Conservation (phyloP, 2,329 filamentous ascomycete genomes). For the Fusarium pseudograminearum region DNA sequence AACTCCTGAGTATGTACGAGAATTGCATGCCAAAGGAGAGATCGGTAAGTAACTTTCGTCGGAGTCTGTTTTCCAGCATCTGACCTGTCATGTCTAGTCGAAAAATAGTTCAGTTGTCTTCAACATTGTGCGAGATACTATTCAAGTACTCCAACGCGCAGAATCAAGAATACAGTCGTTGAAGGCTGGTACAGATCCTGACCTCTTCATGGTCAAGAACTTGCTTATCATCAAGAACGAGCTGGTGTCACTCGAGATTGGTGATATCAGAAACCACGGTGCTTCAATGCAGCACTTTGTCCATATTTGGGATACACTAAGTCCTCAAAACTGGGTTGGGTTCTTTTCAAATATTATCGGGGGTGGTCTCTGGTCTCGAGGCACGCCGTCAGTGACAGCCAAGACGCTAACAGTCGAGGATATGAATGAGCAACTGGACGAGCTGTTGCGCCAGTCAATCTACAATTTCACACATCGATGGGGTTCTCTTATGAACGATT, state of each 20-base stretch:
- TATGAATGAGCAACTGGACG: slow-evolving; percentile 74
- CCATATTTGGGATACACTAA: slow-evolving; percentile 74
- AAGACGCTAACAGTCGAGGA: slow-evolving; percentile 64
- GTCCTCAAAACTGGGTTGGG: slow-evolving; percentile 68
- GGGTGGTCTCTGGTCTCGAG: slow-evolving; percentile 63
- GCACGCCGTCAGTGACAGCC: slow-evolving; percentile 52
- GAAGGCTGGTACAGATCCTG: slow-evolving; percentile 73
- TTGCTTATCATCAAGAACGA: slow-evolving; percentile 95
- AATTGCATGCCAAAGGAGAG: slow-evolving; percentile 73
- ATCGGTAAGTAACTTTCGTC: slow-evolving; percentile 60
- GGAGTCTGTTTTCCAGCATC: not conserved
- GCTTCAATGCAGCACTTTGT: slow-evolving; percentile 69
- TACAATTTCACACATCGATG: slow-evolving; percentile 73
- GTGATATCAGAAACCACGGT: slow-evolving; percentile 67
- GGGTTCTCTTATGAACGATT: slow-evolving; percentile 64
- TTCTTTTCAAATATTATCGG: slow-evolving; percentile 70
- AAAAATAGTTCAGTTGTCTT: slow-evolving; percentile 69
- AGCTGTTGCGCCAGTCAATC: slow-evolving; percentile 71
- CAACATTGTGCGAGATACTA: slow-evolving; percentile 89
- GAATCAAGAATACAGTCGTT: slow-evolving; percentile 76
- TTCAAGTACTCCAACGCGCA: slow-evolving; percentile 82
- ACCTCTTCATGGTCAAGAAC: slow-evolving; percentile 95
- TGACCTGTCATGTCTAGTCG: slow-evolving; percentile 43
- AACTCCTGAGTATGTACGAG: slow-evolving; percentile 72
- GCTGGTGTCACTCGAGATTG: slow-evolving; percentile 95